phyloP scores from a whole-genome alignment of 1,284 basidiomycete species.

The Neonothopanus nambi region DNA sequence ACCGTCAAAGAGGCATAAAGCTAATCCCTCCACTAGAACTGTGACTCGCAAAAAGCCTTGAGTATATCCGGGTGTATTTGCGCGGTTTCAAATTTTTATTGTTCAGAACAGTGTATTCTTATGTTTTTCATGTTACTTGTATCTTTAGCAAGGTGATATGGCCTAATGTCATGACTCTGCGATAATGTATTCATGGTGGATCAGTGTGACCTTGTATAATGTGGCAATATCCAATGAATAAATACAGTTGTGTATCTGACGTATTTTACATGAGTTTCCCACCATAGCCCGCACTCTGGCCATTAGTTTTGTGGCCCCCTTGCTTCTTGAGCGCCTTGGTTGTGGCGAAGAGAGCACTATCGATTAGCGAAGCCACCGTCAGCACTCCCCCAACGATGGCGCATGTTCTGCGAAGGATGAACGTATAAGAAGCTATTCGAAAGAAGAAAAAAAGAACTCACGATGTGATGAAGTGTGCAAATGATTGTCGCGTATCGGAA shows the following conservation, averaged over 20 bases:
- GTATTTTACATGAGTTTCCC: constrained; percentile 6
- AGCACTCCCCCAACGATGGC: constrained; percentile 97
- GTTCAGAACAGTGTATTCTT: too few relatives aligned
- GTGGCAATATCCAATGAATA: too few relatives aligned
- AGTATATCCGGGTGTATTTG: too few relatives aligned
- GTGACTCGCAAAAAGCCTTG: too few relatives aligned
- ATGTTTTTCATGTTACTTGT: too few relatives aligned
- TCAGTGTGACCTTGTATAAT: too few relatives aligned
- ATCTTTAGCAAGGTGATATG: too few relatives aligned
- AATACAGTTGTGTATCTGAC: background rate
- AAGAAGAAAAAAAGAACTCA: constrained; percentile 45
- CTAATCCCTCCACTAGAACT: too few relatives aligned
- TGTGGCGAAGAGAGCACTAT: constrained; percentile 84
- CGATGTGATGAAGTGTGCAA: constrained; percentile 97
- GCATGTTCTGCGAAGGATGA: constrained; percentile 67
- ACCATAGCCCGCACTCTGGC: background rate
- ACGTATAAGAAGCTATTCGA: background rate
- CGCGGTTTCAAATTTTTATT: too few relatives aligned
- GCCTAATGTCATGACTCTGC: too few relatives aligned
- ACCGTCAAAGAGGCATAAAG: too few relatives aligned
- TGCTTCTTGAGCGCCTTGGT: constrained; percentile 66
- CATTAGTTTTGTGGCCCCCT: constrained; percentile 21
- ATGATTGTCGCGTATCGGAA: constrained; percentile 88
- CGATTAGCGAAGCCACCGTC: constrained; percentile 92
- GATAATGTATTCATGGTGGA: too few relatives aligned